These are phyloP conservation scores for Ramularia endophylla DNA, from an alignment of 2,329 filamentous ascomycete genomes.

Conservation along the genomic window DNA sequence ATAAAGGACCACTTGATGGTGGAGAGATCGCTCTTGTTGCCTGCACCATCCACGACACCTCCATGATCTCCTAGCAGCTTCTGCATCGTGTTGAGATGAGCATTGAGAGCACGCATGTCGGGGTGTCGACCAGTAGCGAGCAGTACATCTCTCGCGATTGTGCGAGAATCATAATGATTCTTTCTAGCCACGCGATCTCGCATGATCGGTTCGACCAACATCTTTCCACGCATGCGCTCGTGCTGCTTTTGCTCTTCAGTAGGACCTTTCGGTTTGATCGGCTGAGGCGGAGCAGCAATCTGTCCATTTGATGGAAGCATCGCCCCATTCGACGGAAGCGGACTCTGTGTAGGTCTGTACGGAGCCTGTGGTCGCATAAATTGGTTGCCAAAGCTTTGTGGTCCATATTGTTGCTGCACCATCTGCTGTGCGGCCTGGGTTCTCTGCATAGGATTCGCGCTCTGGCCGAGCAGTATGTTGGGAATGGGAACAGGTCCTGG, in stretches of 20 bases:
- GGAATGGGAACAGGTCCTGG: too few relatives aligned
- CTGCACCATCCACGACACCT: slow-evolving; percentile 32
- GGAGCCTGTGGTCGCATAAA: neutral
- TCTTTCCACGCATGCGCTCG: slow-evolving; percentile 28
- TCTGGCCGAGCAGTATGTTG: too few relatives aligned
- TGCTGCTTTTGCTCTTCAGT: slow-evolving; percentile 24
- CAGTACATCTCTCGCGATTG: slow-evolving; percentile 58
- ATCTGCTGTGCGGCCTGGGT: neutral
- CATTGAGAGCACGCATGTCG: slow-evolving; percentile 52
- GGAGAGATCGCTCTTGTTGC: slow-evolving; percentile 43
- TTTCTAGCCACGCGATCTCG: slow-evolving; percentile 43
- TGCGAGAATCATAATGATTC: slow-evolving; percentile 53
- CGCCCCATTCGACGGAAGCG: slow-evolving; percentile 6
- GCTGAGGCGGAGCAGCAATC: slow-evolving; percentile 4
- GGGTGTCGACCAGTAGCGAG: slow-evolving; percentile 58
- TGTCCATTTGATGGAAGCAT: neutral
- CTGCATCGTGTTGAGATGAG: slow-evolving; percentile 45
- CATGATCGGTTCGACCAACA: slow-evolving; percentile 42
- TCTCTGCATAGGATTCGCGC: neutral
- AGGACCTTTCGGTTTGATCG: slow-evolving; percentile 21
- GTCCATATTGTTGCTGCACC: neutral
- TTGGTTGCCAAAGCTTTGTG: neutral
- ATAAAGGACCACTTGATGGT: slow-evolving; percentile 58
- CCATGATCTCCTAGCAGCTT: slow-evolving; percentile 34
- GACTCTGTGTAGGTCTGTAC: neutral